Evolutionary conservation across 225 moss, liverwort and hornwort genomes (phyloP), one percentile per base, ranked within the genome.

Genomic region (Asterella californica): DNA sequence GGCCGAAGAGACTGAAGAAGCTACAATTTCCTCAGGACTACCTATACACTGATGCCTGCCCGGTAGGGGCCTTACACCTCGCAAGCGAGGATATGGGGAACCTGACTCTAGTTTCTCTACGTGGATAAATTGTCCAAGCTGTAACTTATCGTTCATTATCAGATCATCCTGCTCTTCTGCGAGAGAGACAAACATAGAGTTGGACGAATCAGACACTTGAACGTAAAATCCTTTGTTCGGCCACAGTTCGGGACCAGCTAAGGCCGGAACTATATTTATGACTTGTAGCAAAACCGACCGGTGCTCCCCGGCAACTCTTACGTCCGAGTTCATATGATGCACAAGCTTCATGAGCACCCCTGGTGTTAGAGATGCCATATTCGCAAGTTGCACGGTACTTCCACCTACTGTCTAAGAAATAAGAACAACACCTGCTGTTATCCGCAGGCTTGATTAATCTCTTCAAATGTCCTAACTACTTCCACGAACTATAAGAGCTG

Each of bases 271-370:
- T 18, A 89, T 89, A 81, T 86, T 89, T 27, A 89, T 89, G 47
- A 89, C 89, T 74, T 89, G 89, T 21, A 89, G 76, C 78, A 86
- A 60, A 0, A 86, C 86, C 29, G 84, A 89, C 22, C 89, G 84
- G 81, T 89, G 84, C 60, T 89, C 89, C 60, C 89, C 89, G 2
- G 84, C 89, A 10, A 89, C 89, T 81, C 76, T 89, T 0, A 89
- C 84, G 29, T 89, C 86, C 4, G 89, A 86, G 89, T 89, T 84
- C 86, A 89, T 82, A 74, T 89, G 82, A 48, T 89, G 86, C 82
- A 89, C 83, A 0, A 89, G 86, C 42, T 89, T 89, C 79, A 89
- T 36, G 3, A 89, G 86, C 24, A 89, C 89, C 3, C 89, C 89
- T 29, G 89, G 89, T 48, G 86, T 84, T 74, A 89, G 82, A 24